These are phyloP conservation scores for Rhizopogon vulgaris DNA, from an alignment of 768 basidiomycete genomes.

Conservation along the genomic window DNA sequence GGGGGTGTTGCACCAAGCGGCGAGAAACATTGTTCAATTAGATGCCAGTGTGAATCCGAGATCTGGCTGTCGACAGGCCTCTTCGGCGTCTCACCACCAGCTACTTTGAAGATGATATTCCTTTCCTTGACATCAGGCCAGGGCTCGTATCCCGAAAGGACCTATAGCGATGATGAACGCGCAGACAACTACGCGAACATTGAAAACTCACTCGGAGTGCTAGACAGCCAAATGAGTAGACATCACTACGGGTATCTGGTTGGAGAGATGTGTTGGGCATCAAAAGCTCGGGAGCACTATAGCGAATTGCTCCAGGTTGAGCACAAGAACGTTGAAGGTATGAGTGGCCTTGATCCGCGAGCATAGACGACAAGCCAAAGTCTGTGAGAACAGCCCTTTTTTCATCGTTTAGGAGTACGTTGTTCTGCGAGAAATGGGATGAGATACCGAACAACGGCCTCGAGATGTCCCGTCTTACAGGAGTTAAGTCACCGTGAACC, in stretches of 20 bases:
- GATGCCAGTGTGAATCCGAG: neutral
- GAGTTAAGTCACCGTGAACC: neutral
- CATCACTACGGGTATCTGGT: neutral
- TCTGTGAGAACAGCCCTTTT: slow-evolving; percentile 35
- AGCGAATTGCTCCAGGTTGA: slow-evolving; percentile 32
- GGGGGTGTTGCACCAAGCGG: neutral
- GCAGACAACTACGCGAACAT: neutral
- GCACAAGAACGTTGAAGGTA: slow-evolving; percentile 22
- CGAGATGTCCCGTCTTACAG: neutral
- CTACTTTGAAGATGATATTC: neutral
- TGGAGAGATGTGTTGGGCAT: neutral
- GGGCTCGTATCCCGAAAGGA: neutral
- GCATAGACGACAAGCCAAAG: slow-evolving; percentile 37
- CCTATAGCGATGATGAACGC: neutral
- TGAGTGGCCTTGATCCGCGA: slow-evolving; percentile 23
- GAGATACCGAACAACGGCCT: neutral
- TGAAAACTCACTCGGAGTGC: neutral
- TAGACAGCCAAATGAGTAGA: slow-evolving; percentile 23
- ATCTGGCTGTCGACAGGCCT: neutral
- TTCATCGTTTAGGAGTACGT: slow-evolving; percentile 36
- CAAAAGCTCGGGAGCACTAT: slow-evolving; percentile 35
- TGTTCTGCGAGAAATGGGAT: slow-evolving; percentile 20
- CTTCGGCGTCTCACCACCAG: neutral
- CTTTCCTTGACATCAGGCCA: neutral
- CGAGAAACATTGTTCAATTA: neutral